Evolutionary conservation across 2,329 filamentous ascomycete species (phyloP).

Genomic region (Trichoderma atroviride): DNA sequence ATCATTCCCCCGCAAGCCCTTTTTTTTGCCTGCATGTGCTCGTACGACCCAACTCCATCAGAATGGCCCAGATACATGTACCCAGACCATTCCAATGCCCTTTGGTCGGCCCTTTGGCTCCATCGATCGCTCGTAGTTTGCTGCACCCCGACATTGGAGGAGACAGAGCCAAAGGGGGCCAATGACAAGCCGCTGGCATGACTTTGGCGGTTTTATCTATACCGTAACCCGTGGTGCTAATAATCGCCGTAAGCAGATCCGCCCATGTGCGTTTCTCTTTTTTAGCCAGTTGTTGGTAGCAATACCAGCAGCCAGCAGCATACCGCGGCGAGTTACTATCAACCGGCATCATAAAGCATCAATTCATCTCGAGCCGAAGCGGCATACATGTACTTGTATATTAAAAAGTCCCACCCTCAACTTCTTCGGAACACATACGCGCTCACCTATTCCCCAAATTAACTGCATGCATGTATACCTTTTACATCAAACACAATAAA

Average conservation of each 20-base stretch:
- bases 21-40: neutral
- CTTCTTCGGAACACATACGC: slow-evolving; percentile 3
- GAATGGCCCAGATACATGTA: no score
- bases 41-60: slow-evolving; percentile 17
- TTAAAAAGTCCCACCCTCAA: neutral
- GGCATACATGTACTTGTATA: no score
- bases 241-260: neutral
- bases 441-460: neutral
- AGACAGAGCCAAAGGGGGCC: neutral
- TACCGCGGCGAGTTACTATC: neutral
- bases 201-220: neutral
- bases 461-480: neutral
- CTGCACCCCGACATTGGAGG: slow-evolving; percentile 5
- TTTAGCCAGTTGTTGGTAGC: neutral
- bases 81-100: slow-evolving; percentile 1
- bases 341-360: neutral
- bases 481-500: neutral
- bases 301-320: neutral
- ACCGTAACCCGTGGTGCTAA: neutral
- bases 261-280: neutral
- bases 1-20: neutral
- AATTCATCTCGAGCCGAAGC: neutral
- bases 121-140: neutral
- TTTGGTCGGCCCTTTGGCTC: neutral
- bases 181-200: slow-evolving; percentile 2